Conservation (phyloP, 176 grass and related monocot species). For the Rhipidocladum racemiflorum region DNA sequence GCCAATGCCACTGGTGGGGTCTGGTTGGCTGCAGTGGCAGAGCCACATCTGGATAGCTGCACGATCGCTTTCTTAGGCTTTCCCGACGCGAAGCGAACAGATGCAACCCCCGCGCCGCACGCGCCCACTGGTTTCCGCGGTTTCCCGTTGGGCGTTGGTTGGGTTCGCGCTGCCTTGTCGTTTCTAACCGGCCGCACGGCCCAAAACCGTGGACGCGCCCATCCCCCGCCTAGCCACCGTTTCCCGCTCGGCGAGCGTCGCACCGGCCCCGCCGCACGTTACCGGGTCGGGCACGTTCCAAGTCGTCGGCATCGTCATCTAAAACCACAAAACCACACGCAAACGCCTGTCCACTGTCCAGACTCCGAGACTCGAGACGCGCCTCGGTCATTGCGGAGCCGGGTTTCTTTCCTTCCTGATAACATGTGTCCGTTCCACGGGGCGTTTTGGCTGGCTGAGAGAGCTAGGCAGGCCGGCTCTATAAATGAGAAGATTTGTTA, state of each 20-base stretch:
- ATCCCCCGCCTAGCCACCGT: not conserved
- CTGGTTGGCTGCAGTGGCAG: too few relatives aligned
- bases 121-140: not conserved
- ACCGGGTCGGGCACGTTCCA: not conserved
- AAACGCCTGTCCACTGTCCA: too few relatives aligned
- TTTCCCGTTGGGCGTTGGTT: not conserved
- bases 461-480: not conserved
- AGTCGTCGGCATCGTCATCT: not conserved
- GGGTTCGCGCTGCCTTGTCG: not conserved
- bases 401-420: not conserved
- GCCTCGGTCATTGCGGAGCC: not conserved
- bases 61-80: too few relatives aligned
- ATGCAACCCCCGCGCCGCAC: not conserved
- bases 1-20: not conserved
- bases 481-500: slow-evolving; percentile 7
- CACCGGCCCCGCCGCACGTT: not conserved
- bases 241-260: not conserved
- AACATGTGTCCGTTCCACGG: not conserved
- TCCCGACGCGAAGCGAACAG: not conserved
- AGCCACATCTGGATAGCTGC: too few relatives aligned
- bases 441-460: not conserved
- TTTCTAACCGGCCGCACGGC: not conserved
- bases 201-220: slow-evolving; percentile 29
- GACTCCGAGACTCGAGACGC: not conserved
- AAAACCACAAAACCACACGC: not conserved